These are phyloP conservation scores for Xylaria scruposa DNA, from an alignment of 495 filamentous ascomycete species.

Conservation along the genomic window DNA sequence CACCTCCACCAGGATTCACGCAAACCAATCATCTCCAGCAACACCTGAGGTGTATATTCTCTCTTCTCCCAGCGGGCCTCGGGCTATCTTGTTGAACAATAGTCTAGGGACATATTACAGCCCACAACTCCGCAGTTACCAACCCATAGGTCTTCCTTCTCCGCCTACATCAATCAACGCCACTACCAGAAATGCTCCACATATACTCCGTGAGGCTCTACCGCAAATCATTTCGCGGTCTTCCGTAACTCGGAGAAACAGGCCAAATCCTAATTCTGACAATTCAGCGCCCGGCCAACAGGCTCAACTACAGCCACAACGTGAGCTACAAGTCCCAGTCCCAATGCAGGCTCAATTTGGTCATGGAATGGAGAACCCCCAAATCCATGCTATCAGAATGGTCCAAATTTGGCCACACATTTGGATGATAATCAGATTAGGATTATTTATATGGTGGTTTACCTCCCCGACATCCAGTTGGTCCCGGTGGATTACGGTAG, in stretches of 20 bases:
- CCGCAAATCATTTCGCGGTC: constrained; percentile 24
- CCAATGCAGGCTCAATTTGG: constrained; percentile 37
- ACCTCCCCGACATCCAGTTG: constrained; percentile 72
- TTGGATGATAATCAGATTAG: constrained; percentile 80
- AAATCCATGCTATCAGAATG: constrained; percentile 51
- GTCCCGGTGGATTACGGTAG: constrained; percentile 70
- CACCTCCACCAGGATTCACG: constrained; percentile 23
- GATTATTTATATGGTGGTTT: constrained; percentile 80
- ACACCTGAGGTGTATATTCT: constrained; percentile 65
- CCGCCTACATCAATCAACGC: constrained; percentile 16
- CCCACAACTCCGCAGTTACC: constrained; percentile 33
- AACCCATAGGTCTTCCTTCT: constrained; percentile 24
- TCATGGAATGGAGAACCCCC: constrained; percentile 43
- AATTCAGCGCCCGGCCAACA: constrained; percentile 49
- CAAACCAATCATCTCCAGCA: constrained; percentile 30
- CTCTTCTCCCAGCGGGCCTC: constrained; percentile 65
- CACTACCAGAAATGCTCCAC: constrained; percentile 17
- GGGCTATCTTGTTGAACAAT: constrained; percentile 61
- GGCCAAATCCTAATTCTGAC: constrained; percentile 32
- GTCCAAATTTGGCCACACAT: constrained; percentile 64
- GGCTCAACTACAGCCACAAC: constrained; percentile 42
- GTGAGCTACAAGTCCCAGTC: constrained; percentile 33
- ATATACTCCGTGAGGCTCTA: constrained; percentile 20
- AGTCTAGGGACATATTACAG: constrained; percentile 53
- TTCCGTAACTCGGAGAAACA: constrained; percentile 17